Evolutionary conservation across 768 basidiomycete genomes (phyloP).

Genomic region (Auriscalpium microsporum): DNA sequence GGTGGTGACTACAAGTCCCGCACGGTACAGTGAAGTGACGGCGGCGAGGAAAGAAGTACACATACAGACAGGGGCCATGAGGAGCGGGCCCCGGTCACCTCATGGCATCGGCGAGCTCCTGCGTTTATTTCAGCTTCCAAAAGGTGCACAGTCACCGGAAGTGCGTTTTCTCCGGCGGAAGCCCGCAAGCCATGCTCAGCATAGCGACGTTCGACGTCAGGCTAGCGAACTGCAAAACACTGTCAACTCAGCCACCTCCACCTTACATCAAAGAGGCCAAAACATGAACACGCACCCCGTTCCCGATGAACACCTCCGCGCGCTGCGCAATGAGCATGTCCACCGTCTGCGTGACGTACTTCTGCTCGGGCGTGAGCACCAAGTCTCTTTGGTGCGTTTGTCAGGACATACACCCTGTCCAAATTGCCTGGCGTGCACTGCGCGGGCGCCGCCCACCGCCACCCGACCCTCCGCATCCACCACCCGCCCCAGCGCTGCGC

Average conservation of each 20-base stretch:
- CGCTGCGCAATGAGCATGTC: constrained; percentile 42
- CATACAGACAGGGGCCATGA: too few species aligned
- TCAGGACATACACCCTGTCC: constrained; percentile 35
- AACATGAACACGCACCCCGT: constrained; percentile 33
- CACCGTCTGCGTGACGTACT: constrained; percentile 35
- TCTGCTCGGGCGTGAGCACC: constrained; percentile 31
- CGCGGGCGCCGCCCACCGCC: neutral
- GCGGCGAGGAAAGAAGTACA: too few species aligned
- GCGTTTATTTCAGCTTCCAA: too few species aligned
- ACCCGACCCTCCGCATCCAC: too few species aligned
- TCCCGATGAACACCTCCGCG: constrained; percentile 43
- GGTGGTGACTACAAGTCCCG: too few species aligned
- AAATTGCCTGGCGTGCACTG: constrained; percentile 20
- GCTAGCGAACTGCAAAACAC: constrained; percentile 7
- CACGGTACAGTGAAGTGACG: too few species aligned
- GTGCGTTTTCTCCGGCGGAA: neutral
- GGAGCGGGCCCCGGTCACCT: too few species aligned
- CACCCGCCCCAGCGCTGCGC: constrained; percentile 5
- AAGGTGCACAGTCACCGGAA: constrained; percentile 3
- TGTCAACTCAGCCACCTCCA: too few species aligned
- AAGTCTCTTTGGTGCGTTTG: constrained; percentile 37
- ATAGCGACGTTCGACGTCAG: constrained; percentile 11
- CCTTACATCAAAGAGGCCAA: neutral
- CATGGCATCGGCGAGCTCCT: too few species aligned
- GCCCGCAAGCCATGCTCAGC: constrained; percentile 5